Evolutionary conservation across 441 rosid genomes (phyloP).

Genomic region (Corymbia citriodora): DNA sequence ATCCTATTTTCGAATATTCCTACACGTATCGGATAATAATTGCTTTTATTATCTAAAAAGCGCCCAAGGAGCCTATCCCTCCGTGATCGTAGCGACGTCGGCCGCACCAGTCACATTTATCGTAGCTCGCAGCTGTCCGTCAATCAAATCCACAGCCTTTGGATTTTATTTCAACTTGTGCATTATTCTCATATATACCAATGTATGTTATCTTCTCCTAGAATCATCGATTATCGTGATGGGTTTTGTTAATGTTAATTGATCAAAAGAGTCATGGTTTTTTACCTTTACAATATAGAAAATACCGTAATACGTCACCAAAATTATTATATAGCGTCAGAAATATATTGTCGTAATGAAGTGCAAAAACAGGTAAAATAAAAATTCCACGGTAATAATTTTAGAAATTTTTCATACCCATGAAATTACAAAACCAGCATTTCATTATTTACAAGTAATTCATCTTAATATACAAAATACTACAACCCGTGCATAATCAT

Average conservation of each 20-base stretch:
- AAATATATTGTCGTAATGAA: background rate
- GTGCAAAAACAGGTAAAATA: background rate
- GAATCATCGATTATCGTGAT: background rate
- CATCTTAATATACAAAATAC: background rate
- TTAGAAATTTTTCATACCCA: background rate
- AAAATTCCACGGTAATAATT: no score
- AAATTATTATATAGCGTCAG: background rate
- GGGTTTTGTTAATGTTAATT: background rate
- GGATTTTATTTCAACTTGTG: no score
- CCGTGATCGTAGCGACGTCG: background rate
- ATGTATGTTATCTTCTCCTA: no score
- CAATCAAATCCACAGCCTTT: no score
- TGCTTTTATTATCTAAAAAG: background rate
- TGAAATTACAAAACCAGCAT: background rate
- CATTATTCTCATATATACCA: no score
- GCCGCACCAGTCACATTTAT: no score
- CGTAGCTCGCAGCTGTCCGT: no score
- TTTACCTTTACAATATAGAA: no score
- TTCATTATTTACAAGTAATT: background rate
- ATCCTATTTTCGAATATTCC: background rate
- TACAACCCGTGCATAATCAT: background rate
- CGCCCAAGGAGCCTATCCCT: background rate
- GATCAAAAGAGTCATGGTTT: background rate
- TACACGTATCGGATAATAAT: background rate
- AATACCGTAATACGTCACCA: background rate